A percentile compares a stretch with the other conserved stretches of the same genome.
Evolutionary conservation across 805 yeast species (phyloP).

Genomic region (Yamadazyma takamatsuzukensis): DNA sequence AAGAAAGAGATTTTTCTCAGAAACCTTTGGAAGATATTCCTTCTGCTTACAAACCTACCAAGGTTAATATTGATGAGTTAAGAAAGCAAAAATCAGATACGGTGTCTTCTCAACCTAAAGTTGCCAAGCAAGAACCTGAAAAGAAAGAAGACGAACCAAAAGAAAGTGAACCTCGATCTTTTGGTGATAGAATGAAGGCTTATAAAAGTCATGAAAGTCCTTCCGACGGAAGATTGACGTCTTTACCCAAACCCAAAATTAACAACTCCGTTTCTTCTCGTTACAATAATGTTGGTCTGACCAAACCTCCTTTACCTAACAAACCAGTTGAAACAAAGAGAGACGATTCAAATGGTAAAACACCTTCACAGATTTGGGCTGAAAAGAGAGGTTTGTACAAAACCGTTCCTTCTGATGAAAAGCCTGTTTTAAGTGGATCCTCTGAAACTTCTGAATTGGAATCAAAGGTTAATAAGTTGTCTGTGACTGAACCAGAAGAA

Average conservation of each 20-base stretch:
- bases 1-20: slow-evolving; percentile 49
- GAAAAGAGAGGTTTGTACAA: slow-evolving; percentile 74
- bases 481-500: slow-evolving; percentile 10
- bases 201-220: slow-evolving; percentile 29
- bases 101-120: slow-evolving; percentile 38
- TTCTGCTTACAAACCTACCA: slow-evolving; percentile 64
- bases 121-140: slow-evolving; percentile 10
- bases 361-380: slow-evolving; percentile 96
- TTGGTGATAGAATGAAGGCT: slow-evolving; percentile 43
- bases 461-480: slow-evolving; percentile 4
- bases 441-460: not conserved
- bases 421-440: slow-evolving; percentile 16
- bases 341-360: slow-evolving; percentile 73
- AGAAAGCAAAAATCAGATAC: slow-evolving; percentile 48
- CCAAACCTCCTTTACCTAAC: slow-evolving; percentile 37
- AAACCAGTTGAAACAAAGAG: slow-evolving; percentile 28
- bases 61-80: slow-evolving; percentile 55
- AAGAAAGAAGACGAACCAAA: slow-evolving; percentile 34
- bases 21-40: slow-evolving; percentile 52
- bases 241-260: slow-evolving; percentile 62
- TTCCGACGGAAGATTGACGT: slow-evolving; percentile 51
- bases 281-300: too few relatives aligned
- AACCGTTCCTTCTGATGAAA: slow-evolving; percentile 28
- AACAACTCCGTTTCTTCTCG: slow-evolving; percentile 48
- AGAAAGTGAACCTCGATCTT: slow-evolving; percentile 46